Conservation (phyloP, 805 yeast species). For the Dipodascopsis uninucleata region DNA sequence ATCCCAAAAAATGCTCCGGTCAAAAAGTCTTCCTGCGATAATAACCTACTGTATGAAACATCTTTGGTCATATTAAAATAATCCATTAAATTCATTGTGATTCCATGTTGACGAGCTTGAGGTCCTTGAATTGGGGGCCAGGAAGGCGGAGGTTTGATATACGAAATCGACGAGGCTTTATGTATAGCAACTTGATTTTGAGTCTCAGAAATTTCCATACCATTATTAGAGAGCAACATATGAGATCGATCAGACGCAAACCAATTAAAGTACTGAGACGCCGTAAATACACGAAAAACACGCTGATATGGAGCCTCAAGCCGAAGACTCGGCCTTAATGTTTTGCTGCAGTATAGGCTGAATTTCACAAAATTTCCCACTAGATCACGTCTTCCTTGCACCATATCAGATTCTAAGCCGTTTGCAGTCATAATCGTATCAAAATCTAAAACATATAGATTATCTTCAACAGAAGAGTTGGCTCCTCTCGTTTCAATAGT, state of each 20-base stretch:
- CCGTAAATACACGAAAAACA: slow-evolving; percentile 6
- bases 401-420: background rate
- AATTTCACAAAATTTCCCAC: slow-evolving; percentile 4
- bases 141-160: slow-evolving; percentile 3
- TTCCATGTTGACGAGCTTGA: background rate
- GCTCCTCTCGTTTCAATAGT: background rate
- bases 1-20: too few relatives aligned
- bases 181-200: too few relatives aligned
- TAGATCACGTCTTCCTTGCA: too few relatives aligned
- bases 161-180: background rate
- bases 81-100: slow-evolving; percentile 4
- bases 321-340: slow-evolving; percentile 2
- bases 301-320: background rate
- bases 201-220: too few relatives aligned
- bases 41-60: too few relatives aligned
- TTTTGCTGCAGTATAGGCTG: slow-evolving; percentile 1
- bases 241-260: slow-evolving; percentile 24
- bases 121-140: slow-evolving; percentile 10
- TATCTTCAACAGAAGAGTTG: too few relatives aligned
- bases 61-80: background rate
- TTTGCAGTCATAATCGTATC: slow-evolving; percentile 4
- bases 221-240: too few relatives aligned
- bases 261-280: background rate
- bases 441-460: slow-evolving; percentile 11
- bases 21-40: too few relatives aligned